A percentile compares a stretch with the other conserved stretches of the same genome.
Conservation (phyloP, 2,329 filamentous ascomycete genomes). For the Aspergillus sp. region DNA sequence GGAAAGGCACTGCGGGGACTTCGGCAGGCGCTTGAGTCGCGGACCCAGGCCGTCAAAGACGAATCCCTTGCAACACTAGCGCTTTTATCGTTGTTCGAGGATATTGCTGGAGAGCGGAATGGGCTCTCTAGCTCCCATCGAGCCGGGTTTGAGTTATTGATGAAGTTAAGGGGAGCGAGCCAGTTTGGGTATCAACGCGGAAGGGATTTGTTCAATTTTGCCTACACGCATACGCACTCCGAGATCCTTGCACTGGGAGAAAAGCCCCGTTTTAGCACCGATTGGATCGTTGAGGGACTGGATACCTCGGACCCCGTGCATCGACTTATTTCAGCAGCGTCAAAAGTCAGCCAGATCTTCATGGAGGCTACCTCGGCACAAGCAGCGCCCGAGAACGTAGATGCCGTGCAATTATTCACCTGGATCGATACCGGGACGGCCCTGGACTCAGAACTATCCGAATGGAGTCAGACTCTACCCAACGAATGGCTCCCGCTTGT, state of each 20-base stretch:
- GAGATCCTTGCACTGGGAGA: constrained; percentile 29
- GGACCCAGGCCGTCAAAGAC: constrained; percentile 25
- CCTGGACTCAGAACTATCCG: constrained; percentile 23
- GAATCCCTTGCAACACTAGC: constrained; percentile 33
- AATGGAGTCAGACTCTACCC: constrained; percentile 25
- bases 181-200: constrained; percentile 25
- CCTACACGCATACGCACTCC: constrained; percentile 29
- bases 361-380: constrained; percentile 16
- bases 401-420: constrained; percentile 12
- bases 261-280: constrained; percentile 21
- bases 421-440: constrained; percentile 18
- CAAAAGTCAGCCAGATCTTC: constrained; percentile 25
- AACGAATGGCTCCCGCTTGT: constrained; percentile 29
- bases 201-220: constrained; percentile 31
- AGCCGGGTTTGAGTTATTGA: constrained; percentile 29
- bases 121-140: constrained; percentile 31
- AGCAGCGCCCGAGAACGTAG: constrained; percentile 7
- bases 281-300: constrained; percentile 22
- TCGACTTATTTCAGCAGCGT: constrained; percentile 23
- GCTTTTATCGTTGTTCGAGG: constrained; percentile 33
- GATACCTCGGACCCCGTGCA: constrained; percentile 24
- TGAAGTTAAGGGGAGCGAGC: constrained; percentile 25
- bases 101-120: constrained; percentile 31
- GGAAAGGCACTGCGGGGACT: constrained; percentile 26
- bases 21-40: constrained; percentile 22